These are phyloP conservation scores for Cornus controversa DNA, from an alignment of 148 eudicot genomes.

Conservation along the genomic window DNA sequence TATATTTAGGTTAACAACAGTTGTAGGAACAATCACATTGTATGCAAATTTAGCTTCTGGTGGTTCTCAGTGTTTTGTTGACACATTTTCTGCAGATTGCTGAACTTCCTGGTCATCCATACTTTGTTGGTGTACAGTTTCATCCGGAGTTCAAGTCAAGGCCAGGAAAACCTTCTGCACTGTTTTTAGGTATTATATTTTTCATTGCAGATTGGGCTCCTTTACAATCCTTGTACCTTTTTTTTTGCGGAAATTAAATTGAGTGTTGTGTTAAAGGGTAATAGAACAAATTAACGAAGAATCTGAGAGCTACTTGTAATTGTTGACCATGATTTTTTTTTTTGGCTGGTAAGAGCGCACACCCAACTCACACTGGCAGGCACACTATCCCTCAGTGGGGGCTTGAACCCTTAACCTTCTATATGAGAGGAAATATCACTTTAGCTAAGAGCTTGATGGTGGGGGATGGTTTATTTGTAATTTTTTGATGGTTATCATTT, in stretches of 20 bases:
- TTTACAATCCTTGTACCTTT: neutral
- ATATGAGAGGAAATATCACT: too few relatives aligned
- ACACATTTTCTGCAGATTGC: slow-evolving; percentile 41
- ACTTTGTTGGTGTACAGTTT: slow-evolving; percentile 71
- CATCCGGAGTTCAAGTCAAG: slow-evolving; percentile 85
- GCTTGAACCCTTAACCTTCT: too few relatives aligned
- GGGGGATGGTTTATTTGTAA: neutral
- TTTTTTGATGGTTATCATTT: neutral
- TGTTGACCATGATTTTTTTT: too few relatives aligned
- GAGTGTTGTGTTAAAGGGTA: too few relatives aligned
- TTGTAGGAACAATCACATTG: neutral
- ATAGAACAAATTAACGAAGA: neutral
- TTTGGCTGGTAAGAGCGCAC: too few relatives aligned
- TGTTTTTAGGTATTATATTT: slow-evolving; percentile 53
- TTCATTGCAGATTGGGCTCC: neutral
- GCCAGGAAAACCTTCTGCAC: slow-evolving; percentile 76
- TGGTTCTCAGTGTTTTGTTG: neutral
- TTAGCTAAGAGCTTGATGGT: too few relatives aligned
- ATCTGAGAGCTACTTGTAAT: neutral
- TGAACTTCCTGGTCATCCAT: slow-evolving; percentile 68
- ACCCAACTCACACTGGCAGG: too few relatives aligned
- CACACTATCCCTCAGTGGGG: too few relatives aligned
- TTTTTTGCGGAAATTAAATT: too few relatives aligned
- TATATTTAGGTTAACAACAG: neutral
- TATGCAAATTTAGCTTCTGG: neutral